phyloP scores from a whole-genome alignment of 148 eudicot genomes.

The Euryodendron excelsum region DNA sequence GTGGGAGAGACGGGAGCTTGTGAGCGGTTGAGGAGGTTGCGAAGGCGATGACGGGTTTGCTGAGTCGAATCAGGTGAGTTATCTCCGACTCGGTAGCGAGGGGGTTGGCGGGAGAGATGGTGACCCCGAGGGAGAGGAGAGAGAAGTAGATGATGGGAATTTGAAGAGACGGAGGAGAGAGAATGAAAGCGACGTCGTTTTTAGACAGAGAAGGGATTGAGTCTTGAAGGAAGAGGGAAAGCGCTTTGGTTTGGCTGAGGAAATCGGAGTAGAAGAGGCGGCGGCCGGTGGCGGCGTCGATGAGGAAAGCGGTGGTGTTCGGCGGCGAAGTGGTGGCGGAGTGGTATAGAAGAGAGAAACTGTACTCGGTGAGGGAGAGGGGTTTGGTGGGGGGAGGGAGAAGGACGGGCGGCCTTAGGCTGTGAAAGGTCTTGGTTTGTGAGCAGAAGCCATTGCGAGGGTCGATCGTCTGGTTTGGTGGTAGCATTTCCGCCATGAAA shows the following conservation, averaged over 20 bases:
- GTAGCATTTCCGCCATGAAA: slow-evolving; percentile 23
- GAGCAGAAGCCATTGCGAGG: slow-evolving; percentile 48
- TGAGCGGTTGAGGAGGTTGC: slow-evolving; percentile 27
- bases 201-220: slow-evolving; percentile 26
- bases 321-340: slow-evolving; percentile 23
- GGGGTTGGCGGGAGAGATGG: slow-evolving; percentile 63
- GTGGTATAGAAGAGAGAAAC: slow-evolving; percentile 48
- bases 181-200: slow-evolving; percentile 40
- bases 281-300: slow-evolving; percentile 48
- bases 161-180: slow-evolving; percentile 51
- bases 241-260: slow-evolving; percentile 43
- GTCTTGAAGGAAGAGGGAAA: slow-evolving; percentile 27
- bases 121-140: slow-evolving; percentile 57
- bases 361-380: slow-evolving; percentile 37
- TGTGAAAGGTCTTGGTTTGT: slow-evolving; percentile 45
- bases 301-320: slow-evolving; percentile 38
- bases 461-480: slow-evolving; percentile 9
- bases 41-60: slow-evolving; percentile 48
- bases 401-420: slow-evolving; percentile 28
- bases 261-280: slow-evolving; percentile 55
- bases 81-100: slow-evolving; percentile 52
- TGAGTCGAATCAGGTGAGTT: slow-evolving; percentile 34
- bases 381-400: slow-evolving; percentile 40
- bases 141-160: slow-evolving; percentile 65
- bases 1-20: slow-evolving; percentile 31